Percentiles rank a stretch among this genome's conserved stretches.
These are phyloP conservation scores for Candida argentea DNA, from an alignment of 805 yeast genomes.

Conservation along the genomic window DNA sequence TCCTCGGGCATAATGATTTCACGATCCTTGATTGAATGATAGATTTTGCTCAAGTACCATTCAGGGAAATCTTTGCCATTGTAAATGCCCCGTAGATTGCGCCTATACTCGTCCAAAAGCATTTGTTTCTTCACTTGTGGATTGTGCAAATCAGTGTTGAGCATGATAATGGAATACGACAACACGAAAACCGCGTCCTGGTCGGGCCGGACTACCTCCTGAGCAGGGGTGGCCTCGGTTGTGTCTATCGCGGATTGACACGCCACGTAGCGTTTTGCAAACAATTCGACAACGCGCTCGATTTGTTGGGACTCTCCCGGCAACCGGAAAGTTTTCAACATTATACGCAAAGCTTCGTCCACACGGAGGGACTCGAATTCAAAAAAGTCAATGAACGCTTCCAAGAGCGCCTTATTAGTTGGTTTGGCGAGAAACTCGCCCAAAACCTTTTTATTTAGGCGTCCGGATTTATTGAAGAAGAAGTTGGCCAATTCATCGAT, in stretches of 20 bases:
- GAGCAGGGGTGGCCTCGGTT: slow-evolving; percentile 10
- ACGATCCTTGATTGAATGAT: slow-evolving; percentile 65
- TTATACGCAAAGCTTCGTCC: slow-evolving; percentile 82
- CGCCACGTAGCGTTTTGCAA: slow-evolving; percentile 69
- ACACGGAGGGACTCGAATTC: slow-evolving; percentile 74
- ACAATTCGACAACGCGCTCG: slow-evolving; percentile 81
- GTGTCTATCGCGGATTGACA: slow-evolving; percentile 39
- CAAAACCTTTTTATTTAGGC: slow-evolving; percentile 76
- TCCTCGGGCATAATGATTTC: slow-evolving; percentile 98
- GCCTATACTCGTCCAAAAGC: slow-evolving; percentile 74
- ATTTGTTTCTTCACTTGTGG: slow-evolving; percentile 89
- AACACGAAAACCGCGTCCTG: slow-evolving; percentile 82
- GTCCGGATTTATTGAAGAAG: slow-evolving; percentile 65
- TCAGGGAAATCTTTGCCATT: slow-evolving; percentile 69
- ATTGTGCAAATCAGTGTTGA: slow-evolving; percentile 88
- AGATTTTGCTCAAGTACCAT: slow-evolving; percentile 78
- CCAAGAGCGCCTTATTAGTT: slow-evolving; percentile 46
- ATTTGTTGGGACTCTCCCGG: slow-evolving; percentile 98
- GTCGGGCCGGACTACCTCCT: slow-evolving; percentile 53
- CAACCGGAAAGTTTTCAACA: slow-evolving; percentile 74
- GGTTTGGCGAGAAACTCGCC: slow-evolving; percentile 86
- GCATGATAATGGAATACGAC: slow-evolving; percentile 86
- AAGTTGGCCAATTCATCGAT: slow-evolving; percentile 61
- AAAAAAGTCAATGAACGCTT: slow-evolving; percentile 55
- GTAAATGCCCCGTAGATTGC: slow-evolving; percentile 73